Evolutionary conservation across 73 alveolate genomes (phyloP), one percentile per base, ranked within the genome.

Genomic region (Strombidium stylifer): DNA sequence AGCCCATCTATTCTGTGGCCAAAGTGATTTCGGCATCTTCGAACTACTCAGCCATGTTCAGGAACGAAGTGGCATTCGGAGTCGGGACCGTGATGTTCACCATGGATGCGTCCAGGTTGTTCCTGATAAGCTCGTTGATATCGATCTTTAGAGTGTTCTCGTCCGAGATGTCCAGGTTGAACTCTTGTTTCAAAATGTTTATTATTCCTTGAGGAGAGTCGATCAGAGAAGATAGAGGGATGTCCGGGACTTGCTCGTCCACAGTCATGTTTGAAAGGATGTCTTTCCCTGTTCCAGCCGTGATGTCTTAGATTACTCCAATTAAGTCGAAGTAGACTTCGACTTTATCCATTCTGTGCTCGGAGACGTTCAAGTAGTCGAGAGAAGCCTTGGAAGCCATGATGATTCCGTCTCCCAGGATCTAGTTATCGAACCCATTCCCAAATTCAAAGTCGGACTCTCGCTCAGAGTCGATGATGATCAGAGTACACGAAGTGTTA

Each of bases 391-490:
- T 55, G 26, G 74, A 41, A 3, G 74, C 86, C 35, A 73, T 28
- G 14, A 75, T 56, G 30, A 73, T 84, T 30, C 58, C 62, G 6
- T 53, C 57, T 16, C 86, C 86, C 7, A 82, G 53, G 12, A 41
- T 23, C 25, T 56, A 46, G 31, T 77, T 23, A 0, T 74, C 36
- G 53, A 82, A 82, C 28, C 58, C 69, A 36, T 81, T 42, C 36
- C 93, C 93, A n/a, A 82, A 65, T 1, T 85, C 87, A 15, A 82
- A 64, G 23, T 70, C 73, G 23, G 69, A 58, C 47, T 82, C 93
- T 51, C 46, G 44, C 25, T 68, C 39, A 10, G 89, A 66, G 32
- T 78, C 75, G 6, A 78, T 32, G 50, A 67, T 32, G 23, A 44
- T 19, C 1, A 78, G 49, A 18, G 68, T 41, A 7, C 78, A 54